Percentiles rank a stretch among this genome's conserved stretches.
Evolutionary conservation across 2,329 filamentous ascomycete genomes (phyloP).

Genomic region (Sodiomyces alkalinus): DNA sequence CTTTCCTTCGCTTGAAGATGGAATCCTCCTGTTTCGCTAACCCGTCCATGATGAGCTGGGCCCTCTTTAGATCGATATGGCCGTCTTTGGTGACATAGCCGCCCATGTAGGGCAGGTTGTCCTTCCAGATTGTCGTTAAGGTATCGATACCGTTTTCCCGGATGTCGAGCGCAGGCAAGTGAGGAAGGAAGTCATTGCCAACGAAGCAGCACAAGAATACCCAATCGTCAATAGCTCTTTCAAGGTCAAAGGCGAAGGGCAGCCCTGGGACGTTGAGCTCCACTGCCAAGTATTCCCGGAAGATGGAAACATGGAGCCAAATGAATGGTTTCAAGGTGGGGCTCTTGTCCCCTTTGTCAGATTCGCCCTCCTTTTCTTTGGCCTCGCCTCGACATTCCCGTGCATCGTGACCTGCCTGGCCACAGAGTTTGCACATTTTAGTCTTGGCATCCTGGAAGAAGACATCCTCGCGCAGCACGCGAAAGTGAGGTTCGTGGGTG

Average conservation of each 20-base stretch:
- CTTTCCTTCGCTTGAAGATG: constrained; percentile 79
- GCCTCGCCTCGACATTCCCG: constrained; percentile 67
- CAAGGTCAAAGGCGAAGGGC: constrained; percentile 80
- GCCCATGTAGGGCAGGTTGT: constrained; percentile 80
- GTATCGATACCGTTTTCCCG: constrained; percentile 95
- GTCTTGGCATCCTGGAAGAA: constrained; percentile 80
- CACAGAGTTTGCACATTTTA: constrained; percentile 74
- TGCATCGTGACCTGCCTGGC: constrained; percentile 82
- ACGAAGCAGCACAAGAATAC: constrained; percentile 99
- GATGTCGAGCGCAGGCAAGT: constrained; percentile 94
- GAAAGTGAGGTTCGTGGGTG: constrained; percentile 94
- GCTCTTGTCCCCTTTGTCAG: constrained; percentile 64
- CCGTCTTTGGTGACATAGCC: constrained; percentile 95
- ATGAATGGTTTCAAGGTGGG: constrained; percentile 79
- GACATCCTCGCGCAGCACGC: constrained; percentile 90
- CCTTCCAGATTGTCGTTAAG: constrained; percentile 90
- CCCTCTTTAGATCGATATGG: constrained; percentile 70
- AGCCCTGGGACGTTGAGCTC: constrained; percentile 75
- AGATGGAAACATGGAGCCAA: constrained; percentile 85
- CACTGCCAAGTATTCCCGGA: constrained; percentile 84
- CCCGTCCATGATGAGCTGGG: constrained; percentile 76
- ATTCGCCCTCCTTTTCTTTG: constrained; percentile 65
- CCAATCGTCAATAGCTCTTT: constrained; percentile 93
- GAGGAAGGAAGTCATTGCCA: constrained; percentile 94
- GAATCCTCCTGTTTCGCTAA: constrained; percentile 85